Evolutionary conservation across 2,329 filamentous ascomycete species (phyloP).

Genomic region (Aurifilum marmelostoma): DNA sequence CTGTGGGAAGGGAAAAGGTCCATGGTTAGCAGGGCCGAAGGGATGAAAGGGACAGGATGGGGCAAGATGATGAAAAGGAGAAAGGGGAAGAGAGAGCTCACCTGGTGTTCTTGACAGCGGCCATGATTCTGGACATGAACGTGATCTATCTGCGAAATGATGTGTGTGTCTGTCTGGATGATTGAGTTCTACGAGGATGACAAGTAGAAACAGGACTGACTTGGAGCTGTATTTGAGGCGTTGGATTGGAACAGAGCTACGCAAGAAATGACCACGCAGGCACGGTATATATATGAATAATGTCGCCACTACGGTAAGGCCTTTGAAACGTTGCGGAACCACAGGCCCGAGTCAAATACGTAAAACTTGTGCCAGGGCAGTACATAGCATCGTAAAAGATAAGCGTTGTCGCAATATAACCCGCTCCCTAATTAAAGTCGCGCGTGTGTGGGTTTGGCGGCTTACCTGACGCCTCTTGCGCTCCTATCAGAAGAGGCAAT

Average conservation of each 20-base stretch:
- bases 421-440: neutral
- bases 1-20: constrained; percentile 32
- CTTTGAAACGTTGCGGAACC: neutral
- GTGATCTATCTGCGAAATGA: neutral
- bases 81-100: constrained; percentile 17
- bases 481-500: constrained; percentile 7
- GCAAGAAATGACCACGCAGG: neutral
- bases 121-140: constrained; percentile 34
- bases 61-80: neutral
- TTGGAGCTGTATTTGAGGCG: neutral
- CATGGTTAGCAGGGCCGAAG: neutral
- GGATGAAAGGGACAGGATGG: neutral
- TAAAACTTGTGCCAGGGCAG: neutral
- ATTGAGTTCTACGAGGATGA: neutral
- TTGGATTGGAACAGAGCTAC: neutral
- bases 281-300: neutral
- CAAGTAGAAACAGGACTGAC: neutral
- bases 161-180: neutral
- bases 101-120: constrained; percentile 36
- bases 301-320: neutral
- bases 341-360: neutral
- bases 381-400: too few species aligned
- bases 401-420: neutral
- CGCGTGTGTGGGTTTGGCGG: neutral
- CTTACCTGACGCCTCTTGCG: neutral